Evolutionary conservation across 306 rosid species (phyloP).

Genomic region (Quillaja saponaria): DNA sequence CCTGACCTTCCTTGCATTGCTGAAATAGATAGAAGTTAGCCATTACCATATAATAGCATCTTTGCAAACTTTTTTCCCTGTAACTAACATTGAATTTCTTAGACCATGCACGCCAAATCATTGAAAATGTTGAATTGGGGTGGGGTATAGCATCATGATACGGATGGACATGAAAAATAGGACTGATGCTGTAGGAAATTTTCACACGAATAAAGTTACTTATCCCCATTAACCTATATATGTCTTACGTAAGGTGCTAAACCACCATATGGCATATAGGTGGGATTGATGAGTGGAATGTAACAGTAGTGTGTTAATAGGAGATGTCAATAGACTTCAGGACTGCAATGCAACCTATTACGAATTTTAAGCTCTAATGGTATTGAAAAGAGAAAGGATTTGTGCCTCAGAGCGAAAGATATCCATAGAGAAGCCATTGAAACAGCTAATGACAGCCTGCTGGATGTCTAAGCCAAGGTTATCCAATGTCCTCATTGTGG

Average conservation of each 20-base stretch:
- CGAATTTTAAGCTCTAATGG: slow-evolving; percentile 3
- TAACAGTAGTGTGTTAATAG: background rate
- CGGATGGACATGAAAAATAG: no score
- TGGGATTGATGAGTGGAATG: background rate
- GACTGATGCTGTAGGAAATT: no score
- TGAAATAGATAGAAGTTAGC: slow-evolving; percentile 38
- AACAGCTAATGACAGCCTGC: slow-evolving; percentile 95
- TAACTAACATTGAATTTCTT: background rate
- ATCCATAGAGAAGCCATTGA: slow-evolving; percentile 93
- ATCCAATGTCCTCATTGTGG: slow-evolving; percentile 90
- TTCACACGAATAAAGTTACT: background rate
- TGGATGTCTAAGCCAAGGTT: slow-evolving; percentile 82
- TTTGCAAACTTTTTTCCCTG: background rate
- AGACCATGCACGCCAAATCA: slow-evolving; percentile 8
- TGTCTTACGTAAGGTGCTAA: no score
- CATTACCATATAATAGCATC: slow-evolving; percentile 6
- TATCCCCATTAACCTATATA: no score
- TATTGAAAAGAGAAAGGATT: background rate
- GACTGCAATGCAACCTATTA: background rate
- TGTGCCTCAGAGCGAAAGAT: slow-evolving; percentile 88
- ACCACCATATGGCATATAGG: no score
- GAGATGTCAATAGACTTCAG: background rate
- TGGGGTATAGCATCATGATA: no score
- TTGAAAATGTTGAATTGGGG: no score
- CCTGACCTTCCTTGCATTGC: slow-evolving; percentile 87